Conservation (phyloP, 2,329 filamentous ascomycete species). For the Fusarium sp. region DNA sequence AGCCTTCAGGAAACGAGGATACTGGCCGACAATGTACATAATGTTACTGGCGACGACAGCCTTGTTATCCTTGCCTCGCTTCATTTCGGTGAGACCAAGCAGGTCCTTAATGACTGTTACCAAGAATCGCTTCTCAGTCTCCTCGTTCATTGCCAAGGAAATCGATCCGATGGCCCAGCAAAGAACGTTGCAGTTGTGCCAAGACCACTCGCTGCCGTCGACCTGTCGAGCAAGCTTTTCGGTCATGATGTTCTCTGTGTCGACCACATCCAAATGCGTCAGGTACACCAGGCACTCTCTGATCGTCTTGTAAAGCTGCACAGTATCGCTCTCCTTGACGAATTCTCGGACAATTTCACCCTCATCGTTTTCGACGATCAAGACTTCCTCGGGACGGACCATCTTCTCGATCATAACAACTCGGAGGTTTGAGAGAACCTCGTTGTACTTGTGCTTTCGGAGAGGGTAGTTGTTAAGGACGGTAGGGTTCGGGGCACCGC, state of each 20-base stretch:
- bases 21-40: conserved; percentile 99
- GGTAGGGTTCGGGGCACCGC: conserved; percentile 85
- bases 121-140: conserved; percentile 97
- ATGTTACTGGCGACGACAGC: conserved; percentile 99
- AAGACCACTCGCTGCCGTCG: conserved; percentile 96
- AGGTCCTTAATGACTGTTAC: conserved; percentile 99
- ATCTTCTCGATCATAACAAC: conserved; percentile 99
- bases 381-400: conserved; percentile 96
- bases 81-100: conserved; percentile 97
- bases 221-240: conserved; percentile 97
- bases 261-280: conserved; percentile 95
- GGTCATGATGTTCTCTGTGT: conserved; percentile 99
- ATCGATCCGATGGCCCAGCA: conserved; percentile 99
- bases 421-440: conserved; percentile 91
- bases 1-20: conserved; percentile 96
- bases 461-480: conserved; percentile 91
- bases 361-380: conserved; percentile 99
- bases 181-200: conserved; percentile 99
- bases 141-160: conserved; percentile 98
- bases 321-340: conserved; percentile 98
- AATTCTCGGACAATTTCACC: conserved; percentile 99
- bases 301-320: conserved; percentile 99
- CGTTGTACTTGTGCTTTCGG: conserved; percentile 97
- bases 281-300: conserved; percentile 96
- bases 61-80: conserved; percentile 99